Evolutionary conservation across 192 early-diverging fungal genomes (phyloP), one percentile per base, ranked within the genome.

Genomic region (Phycomyces blakesleeanus): DNA sequence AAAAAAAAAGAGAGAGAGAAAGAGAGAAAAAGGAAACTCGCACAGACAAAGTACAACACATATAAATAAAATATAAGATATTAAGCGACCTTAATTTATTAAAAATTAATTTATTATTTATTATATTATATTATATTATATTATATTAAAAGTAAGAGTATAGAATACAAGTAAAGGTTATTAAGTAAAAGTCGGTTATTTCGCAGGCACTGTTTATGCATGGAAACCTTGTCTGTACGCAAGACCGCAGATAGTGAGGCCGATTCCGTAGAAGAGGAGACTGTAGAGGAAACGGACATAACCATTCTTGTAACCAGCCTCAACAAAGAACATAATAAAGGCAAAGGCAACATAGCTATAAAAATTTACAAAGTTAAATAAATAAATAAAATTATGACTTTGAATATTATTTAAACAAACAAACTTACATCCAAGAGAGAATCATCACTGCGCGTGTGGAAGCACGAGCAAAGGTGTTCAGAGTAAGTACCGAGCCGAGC

Each of bases 391-490:
- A 34, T 16, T 26, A 20, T 6, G 26, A 24, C 40, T 22, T 39
- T 25, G 26, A 4, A 9, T 3, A 0, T 9, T 25, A 24, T 27
- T 2, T 3, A 40, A 55, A 52, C 11, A 5, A 64, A 64, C 6
- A 54, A 20, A 5, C 73, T 66, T 71, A 78, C 59, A 78, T 41
- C 76, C 76, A 78, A 21, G 69, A 16, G 8, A 78, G 16, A 50
- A 78, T 68, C 66, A 68, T 67, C 2, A 68, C 76, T 10, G 69
- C 66, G 41, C 27, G 20, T 11, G 47, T 64, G 38, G 69, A 63
- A 25, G 66, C 73, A 58, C 73, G 60, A 39, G 61, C 73, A 42
- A 78, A 63, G 18, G 65, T 69, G 29, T 78, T 78, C 12, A 78
- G 12, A 14, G 56, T 49, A 25, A 78, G 51, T 0, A 71, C 69